Percentiles rank a stretch among this genome's conserved stretches.
Conservation (phyloP, 352 stramenopile species). For the Globisporangium spiculum region DNA sequence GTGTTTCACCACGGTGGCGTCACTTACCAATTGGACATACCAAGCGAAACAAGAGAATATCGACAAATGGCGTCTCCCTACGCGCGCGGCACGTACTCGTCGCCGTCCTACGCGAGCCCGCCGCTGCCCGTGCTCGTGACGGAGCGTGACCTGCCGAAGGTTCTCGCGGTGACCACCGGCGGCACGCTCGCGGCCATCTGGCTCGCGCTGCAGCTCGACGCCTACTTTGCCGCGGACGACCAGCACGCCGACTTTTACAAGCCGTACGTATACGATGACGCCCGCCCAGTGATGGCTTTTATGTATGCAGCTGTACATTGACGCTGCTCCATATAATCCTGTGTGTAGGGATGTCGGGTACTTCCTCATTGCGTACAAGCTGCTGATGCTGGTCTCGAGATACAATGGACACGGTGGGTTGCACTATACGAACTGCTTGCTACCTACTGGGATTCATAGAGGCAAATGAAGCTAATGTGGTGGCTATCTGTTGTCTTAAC, state of each 20-base stretch:
- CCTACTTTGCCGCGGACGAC: conserved; percentile 37
- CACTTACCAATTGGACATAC: neutral
- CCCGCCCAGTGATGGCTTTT: conserved; percentile 5
- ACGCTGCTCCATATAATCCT: neutral
- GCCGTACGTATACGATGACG: conserved; percentile 28
- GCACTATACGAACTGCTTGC: neutral
- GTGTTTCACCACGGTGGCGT: neutral
- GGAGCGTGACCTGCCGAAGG: conserved; percentile 45
- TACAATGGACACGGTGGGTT: conserved; percentile 57
- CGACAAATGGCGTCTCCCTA: neutral
- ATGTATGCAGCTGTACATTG: neutral
- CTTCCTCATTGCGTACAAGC: conserved; percentile 52
- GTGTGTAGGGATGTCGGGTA: conserved; percentile 38
- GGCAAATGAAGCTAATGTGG: neutral
- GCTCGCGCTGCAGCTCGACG: conserved; percentile 56
- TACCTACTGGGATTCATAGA: neutral
- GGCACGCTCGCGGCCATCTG: conserved; percentile 30
- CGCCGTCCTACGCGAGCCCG: conserved; percentile 18
- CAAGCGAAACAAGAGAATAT: neutral
- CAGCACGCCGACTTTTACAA: conserved; percentile 50
- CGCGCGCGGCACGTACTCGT: conserved; percentile 13
- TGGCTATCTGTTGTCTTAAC: neutral
- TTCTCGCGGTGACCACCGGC: conserved; percentile 29
- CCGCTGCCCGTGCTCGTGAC: conserved; percentile 59
- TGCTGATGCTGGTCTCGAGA: conserved; percentile 46